Evolutionary conservation across 148 eudicot genomes (phyloP).

Genomic region (Heliamphora exappendiculata): DNA sequence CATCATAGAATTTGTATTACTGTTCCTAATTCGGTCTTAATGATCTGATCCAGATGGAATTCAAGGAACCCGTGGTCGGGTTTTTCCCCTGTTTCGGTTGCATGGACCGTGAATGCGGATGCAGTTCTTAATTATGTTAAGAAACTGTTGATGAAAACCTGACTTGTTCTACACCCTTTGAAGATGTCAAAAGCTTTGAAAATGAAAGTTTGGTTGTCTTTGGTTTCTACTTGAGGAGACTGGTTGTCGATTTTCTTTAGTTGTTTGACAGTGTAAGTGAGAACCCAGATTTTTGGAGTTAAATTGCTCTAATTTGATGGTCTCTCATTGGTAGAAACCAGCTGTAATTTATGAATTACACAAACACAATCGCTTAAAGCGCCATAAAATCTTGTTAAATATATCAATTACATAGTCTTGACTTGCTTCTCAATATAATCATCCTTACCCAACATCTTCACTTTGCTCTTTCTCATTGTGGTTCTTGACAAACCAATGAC

Average conservation of each 20-base stretch:
- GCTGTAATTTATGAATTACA: not conserved
- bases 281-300: not conserved
- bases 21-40: not conserved
- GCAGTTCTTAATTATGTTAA: slow-evolving; percentile 55
- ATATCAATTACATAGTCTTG: not conserved
- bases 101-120: slow-evolving; percentile 75
- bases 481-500: too few relatives aligned
- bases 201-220: slow-evolving; percentile 6
- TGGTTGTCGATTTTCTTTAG: not conserved
- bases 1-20: not conserved
- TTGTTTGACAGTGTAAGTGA: not conserved
- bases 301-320: not conserved
- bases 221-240: not conserved
- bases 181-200: not conserved
- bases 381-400: not conserved
- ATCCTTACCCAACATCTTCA: not conserved
- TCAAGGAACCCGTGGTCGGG: slow-evolving; percentile 83
- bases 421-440: not conserved
- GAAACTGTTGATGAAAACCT: slow-evolving; percentile 56
- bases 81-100: slow-evolving; percentile 72
- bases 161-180: slow-evolving; percentile 10
- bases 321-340: not conserved
- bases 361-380: not conserved
- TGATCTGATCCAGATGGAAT: slow-evolving; percentile 57
- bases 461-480: not conserved